Conservation (phyloP, 495 filamentous ascomycete species). For the Penicillium alfredii region DNA sequence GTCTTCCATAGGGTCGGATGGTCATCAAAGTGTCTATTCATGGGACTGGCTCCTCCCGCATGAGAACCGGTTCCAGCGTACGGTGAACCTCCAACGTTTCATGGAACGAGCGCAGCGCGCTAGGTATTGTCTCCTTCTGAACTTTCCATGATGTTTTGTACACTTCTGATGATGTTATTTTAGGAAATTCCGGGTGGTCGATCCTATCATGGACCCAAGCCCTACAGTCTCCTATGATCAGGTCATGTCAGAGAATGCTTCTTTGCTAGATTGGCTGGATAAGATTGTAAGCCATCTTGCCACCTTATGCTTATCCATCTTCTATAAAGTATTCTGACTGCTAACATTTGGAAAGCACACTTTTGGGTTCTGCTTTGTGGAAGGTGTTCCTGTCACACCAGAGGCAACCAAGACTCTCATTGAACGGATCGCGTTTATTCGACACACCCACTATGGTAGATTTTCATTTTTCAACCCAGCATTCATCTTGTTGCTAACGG, state of each 20-base stretch:
- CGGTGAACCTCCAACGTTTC: too few relatives aligned
- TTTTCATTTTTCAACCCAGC: not conserved
- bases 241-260: slow-evolving; percentile 53
- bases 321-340: not conserved
- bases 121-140: too few relatives aligned
- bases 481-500: slow-evolving; percentile 4
- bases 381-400: slow-evolving; percentile 58
- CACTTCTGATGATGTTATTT: too few relatives aligned
- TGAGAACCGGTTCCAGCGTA: too few relatives aligned
- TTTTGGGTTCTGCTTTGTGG: slow-evolving; percentile 67
- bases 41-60: slow-evolving; percentile 41
- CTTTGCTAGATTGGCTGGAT: slow-evolving; percentile 49
- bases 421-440: slow-evolving; percentile 74
- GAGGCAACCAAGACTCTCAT: slow-evolving; percentile 64
- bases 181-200: slow-evolving; percentile 24
- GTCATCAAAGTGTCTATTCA: slow-evolving; percentile 51
- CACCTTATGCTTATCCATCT: slow-evolving; percentile 29
- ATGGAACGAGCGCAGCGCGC: too few relatives aligned
- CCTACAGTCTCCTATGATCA: slow-evolving; percentile 53
- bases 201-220: slow-evolving; percentile 21
- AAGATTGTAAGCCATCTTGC: slow-evolving; percentile 59
- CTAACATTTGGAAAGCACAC: slow-evolving; percentile 34
- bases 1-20: slow-evolving; percentile 34
- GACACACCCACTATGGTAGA: slow-evolving; percentile 80
- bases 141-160: too few relatives aligned